phyloP scores from a whole-genome alignment of 352 stramenopile species.

The Pythium rishiriense region DNA sequence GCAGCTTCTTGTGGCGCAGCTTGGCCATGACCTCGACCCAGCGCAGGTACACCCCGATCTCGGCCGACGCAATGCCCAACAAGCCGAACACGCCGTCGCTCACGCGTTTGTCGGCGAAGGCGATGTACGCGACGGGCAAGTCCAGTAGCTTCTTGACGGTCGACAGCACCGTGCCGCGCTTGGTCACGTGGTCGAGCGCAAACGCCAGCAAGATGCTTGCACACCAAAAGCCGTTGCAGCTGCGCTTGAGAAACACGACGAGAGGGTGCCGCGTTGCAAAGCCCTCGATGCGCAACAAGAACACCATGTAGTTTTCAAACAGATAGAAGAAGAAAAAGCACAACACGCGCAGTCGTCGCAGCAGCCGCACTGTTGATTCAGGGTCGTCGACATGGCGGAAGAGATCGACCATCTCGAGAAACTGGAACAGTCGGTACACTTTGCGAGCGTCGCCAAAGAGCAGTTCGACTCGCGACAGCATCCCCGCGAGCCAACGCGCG shows the following conservation, averaged over 20 bases:
- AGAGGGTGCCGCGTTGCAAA: constrained; percentile 34
- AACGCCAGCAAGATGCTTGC: constrained; percentile 61
- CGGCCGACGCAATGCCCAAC: constrained; percentile 45
- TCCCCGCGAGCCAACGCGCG: constrained; percentile 22
- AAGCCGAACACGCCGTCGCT: constrained; percentile 51
- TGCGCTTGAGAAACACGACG: constrained; percentile 37
- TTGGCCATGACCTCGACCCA: constrained; percentile 49
- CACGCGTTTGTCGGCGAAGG: constrained; percentile 42
- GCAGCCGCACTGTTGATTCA: constrained; percentile 25
- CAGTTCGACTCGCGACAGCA: constrained; percentile 40
- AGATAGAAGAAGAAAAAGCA: constrained; percentile 71
- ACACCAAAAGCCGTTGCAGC: constrained; percentile 55
- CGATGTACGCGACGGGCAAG: constrained; percentile 50
- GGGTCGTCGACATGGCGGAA: constrained; percentile 46
- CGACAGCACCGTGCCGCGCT: constrained; percentile 34
- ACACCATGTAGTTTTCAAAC: constrained; percentile 62
- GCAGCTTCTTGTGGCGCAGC: constrained; percentile 29
- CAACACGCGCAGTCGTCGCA: constrained; percentile 48
- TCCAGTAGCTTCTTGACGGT: constrained; percentile 59
- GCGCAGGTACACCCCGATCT: constrained; percentile 46
- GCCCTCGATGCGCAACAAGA: constrained; percentile 42
- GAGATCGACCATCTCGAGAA: constrained; percentile 62
- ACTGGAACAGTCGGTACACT: constrained; percentile 65
- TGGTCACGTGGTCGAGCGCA: constrained; percentile 43
- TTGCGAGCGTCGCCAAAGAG: constrained; percentile 58